Conservation (phyloP, 2,329 filamentous ascomycete species). For the Claviceps purpurea region DNA sequence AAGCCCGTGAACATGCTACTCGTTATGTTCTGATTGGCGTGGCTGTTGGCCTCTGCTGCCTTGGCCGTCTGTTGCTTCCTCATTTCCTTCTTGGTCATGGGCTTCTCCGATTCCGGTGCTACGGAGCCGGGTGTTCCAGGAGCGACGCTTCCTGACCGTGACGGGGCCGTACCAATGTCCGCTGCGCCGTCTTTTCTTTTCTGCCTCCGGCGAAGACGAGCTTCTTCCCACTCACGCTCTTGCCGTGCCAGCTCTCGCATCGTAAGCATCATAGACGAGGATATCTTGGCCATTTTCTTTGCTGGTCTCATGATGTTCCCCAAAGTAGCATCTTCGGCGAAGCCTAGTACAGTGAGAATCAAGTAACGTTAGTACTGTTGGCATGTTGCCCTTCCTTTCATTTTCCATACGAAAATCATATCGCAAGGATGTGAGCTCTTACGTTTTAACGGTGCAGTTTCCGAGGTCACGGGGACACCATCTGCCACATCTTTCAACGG, state of each 20-base stretch:
- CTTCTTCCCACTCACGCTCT: slow-evolving; percentile 62
- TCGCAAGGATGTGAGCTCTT: slow-evolving; percentile 17
- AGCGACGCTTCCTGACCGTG: slow-evolving; percentile 42
- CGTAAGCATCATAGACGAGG: slow-evolving; percentile 36
- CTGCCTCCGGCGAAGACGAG: slow-evolving; percentile 52
- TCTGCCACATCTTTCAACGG: slow-evolving; percentile 25
- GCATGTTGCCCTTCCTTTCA: background rate
- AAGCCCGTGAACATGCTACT: slow-evolving; percentile 58
- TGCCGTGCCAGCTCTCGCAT: slow-evolving; percentile 49
- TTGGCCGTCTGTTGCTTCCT: slow-evolving; percentile 65
- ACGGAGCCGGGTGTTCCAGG: slow-evolving; percentile 48
- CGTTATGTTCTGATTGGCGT: slow-evolving; percentile 72
- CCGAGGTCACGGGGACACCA: slow-evolving; percentile 28
- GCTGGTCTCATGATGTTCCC: slow-evolving; percentile 27
- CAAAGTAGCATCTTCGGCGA: slow-evolving; percentile 21
- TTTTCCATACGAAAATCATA: no score
- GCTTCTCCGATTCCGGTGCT: slow-evolving; percentile 52
- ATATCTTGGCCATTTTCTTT: slow-evolving; percentile 33
- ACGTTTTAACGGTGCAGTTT: slow-evolving; percentile 48
- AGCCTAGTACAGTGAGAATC: slow-evolving; percentile 17
- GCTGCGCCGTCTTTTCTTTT: slow-evolving; percentile 46
- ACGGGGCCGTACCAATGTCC: slow-evolving; percentile 33
- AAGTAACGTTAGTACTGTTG: background rate
- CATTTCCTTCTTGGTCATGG: slow-evolving; percentile 74
- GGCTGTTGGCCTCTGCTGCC: slow-evolving; percentile 63